Percentiles rank a stretch among this genome's conserved stretches.
phyloP scores from a whole-genome alignment of 2,329 filamentous ascomycete species.

The Venturia aucupariae region DNA sequence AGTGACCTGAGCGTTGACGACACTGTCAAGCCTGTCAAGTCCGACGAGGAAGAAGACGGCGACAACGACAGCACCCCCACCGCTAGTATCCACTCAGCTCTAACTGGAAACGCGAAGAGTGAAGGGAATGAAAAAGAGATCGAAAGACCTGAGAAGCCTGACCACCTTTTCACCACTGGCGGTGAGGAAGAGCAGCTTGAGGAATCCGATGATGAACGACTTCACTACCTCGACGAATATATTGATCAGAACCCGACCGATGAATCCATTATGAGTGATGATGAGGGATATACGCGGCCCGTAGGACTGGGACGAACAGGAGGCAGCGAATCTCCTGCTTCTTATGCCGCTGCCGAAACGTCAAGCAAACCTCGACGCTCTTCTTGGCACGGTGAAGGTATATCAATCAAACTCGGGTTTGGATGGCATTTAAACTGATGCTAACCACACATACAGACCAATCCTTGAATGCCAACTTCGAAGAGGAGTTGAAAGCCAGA shows the following conservation, averaged over 20 bases:
- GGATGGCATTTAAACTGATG: background rate
- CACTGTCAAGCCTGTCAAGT: background rate
- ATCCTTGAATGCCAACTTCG: background rate
- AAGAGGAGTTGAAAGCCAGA: background rate
- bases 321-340: background rate
- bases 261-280: background rate
- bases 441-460: background rate
- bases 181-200: background rate
- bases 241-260: background rate
- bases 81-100: background rate
- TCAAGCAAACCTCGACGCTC: background rate
- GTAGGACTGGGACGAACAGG: background rate
- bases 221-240: background rate
- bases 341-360: background rate
- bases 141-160: background rate
- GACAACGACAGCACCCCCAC: conserved; percentile 3
- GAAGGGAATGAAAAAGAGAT: background rate
- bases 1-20: background rate
- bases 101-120: background rate
- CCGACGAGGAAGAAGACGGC: background rate
- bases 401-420: background rate
- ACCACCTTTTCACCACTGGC: background rate
- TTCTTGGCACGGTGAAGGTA: conserved; percentile 4
- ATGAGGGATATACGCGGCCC: conserved; percentile 1
- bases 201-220: background rate